Evolutionary conservation across 345 rosid genomes (phyloP).

Genomic region (Euclidium syriacum): DNA sequence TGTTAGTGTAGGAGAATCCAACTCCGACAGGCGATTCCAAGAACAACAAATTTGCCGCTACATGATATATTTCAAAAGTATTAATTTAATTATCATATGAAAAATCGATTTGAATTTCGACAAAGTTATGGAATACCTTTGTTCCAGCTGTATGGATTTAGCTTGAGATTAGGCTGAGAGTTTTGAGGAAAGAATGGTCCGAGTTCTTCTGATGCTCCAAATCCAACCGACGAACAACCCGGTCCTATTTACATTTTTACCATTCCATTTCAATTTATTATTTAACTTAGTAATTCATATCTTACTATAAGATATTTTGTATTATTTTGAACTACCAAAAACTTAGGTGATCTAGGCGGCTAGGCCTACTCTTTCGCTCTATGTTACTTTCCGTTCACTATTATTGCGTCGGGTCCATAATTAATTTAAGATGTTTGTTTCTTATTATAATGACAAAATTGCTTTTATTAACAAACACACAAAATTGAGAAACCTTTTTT

Average conservation of each 20-base stretch:
- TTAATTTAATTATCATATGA: neutral
- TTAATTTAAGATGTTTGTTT: slow-evolving; percentile 12
- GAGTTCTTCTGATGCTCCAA: slow-evolving; percentile 69
- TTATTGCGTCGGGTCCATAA: slow-evolving; percentile 26
- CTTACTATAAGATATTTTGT: neutral
- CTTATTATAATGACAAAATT: slow-evolving; percentile 15
- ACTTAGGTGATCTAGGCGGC: slow-evolving; percentile 2
- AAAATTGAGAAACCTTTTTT: slow-evolving; percentile 16
- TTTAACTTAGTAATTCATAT: neutral
- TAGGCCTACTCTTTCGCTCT: too few species aligned
- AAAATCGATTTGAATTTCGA: neutral
- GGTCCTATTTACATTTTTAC: slow-evolving; percentile 46
- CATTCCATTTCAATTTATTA: neutral
- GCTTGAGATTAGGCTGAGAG: slow-evolving; percentile 38
- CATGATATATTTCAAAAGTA: neutral
- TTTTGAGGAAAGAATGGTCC: slow-evolving; percentile 79
- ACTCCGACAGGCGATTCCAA: slow-evolving; percentile 68
- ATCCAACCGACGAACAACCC: slow-evolving; percentile 77
- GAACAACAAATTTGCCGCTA: slow-evolving; percentile 63
- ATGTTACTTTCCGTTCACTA: neutral
- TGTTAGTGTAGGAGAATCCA: slow-evolving; percentile 59
- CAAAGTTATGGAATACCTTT: slow-evolving; percentile 35
- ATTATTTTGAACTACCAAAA: slow-evolving; percentile 1
- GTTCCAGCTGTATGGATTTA: slow-evolving; percentile 70
- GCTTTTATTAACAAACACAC: slow-evolving; percentile 11